phyloP scores from a whole-genome alignment of 352 stramenopile species.

The Phytopythium kandeliae region DNA sequence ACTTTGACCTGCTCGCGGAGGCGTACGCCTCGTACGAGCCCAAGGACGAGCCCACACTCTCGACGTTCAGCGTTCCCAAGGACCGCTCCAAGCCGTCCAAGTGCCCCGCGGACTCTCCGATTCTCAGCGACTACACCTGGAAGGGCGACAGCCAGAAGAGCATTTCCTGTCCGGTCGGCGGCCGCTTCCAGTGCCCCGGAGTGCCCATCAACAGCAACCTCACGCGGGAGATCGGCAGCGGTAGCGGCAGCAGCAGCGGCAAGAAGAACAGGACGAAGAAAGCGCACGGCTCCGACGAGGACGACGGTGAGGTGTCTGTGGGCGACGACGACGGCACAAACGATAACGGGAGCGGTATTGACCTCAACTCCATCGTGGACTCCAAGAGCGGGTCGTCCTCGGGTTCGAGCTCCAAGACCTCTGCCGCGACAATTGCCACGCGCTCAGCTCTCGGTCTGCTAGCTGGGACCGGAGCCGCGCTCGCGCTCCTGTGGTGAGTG shows the following conservation, averaged over 20 bases:
- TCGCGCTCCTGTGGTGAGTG: neutral
- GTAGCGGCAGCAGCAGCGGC: neutral
- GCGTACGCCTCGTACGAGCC: constrained; percentile 32
- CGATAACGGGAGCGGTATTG: neutral
- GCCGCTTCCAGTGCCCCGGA: constrained; percentile 29
- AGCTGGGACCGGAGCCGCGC: neutral
- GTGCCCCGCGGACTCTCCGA: constrained; percentile 12
- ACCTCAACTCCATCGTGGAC: neutral
- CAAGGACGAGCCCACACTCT: constrained; percentile 24
- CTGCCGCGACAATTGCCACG: neutral
- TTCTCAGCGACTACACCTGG: constrained; percentile 17
- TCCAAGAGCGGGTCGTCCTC: neutral
- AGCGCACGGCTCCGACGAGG: neutral
- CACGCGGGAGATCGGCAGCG: neutral
- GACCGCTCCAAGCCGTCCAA: constrained; percentile 13
- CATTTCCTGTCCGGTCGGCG: constrained; percentile 18
- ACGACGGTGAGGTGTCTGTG: neutral
- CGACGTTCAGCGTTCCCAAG: constrained; percentile 14
- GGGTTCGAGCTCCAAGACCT: neutral
- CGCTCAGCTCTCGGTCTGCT: neutral
- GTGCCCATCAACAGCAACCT: constrained; percentile 8
- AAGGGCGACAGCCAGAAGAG: constrained; percentile 9
- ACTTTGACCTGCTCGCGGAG: constrained; percentile 50
- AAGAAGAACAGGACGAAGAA: constrained; percentile 2
- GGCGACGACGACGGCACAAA: neutral